Conservation (phyloP, 306 rosid genomes). For the Vigna radiata region DNA sequence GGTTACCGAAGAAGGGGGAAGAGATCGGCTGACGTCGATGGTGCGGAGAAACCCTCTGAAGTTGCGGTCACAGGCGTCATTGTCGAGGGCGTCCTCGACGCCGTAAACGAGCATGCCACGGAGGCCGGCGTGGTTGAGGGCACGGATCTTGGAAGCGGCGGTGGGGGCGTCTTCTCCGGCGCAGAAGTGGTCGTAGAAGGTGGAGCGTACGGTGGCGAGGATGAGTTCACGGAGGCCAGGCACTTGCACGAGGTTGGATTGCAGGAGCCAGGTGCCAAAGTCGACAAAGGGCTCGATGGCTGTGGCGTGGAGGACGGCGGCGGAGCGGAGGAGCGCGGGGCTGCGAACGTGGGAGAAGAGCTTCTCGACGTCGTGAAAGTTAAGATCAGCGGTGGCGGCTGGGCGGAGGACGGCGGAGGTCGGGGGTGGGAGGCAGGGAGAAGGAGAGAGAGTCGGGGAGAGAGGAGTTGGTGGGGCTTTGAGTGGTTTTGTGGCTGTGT, state of each 20-base stretch:
- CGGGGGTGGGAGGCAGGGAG: constrained; percentile 46
- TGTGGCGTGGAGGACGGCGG: constrained; percentile 75
- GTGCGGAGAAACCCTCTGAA: constrained; percentile 63
- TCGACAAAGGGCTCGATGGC: constrained; percentile 81
- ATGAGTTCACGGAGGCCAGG: constrained; percentile 29
- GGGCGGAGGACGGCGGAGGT: constrained; percentile 28
- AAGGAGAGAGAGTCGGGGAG: constrained; percentile 48
- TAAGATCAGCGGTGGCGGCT: constrained; percentile 9
- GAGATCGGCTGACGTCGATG: constrained; percentile 63
- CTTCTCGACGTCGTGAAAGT: constrained; percentile 51
- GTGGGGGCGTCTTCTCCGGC: constrained; percentile 75
- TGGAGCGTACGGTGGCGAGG: constrained; percentile 41
- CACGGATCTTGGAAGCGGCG: constrained; percentile 51
- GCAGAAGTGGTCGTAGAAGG: constrained; percentile 75
- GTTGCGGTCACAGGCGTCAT: constrained; percentile 68
- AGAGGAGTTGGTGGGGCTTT: constrained; percentile 46
- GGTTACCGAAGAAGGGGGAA: constrained; percentile 77
- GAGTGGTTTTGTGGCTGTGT: constrained; percentile 54
- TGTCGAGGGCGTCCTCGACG: constrained; percentile 72
- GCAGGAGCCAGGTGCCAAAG: constrained; percentile 77
- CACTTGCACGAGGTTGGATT: constrained; percentile 64
- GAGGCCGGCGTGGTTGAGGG: constrained; percentile 59
- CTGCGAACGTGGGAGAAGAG: constrained; percentile 66
- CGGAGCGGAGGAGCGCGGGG: constrained; percentile 56
- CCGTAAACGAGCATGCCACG: constrained; percentile 87